Evolutionary conservation across 768 basidiomycete genomes (phyloP).

Genomic region (Agrocybe praecox): DNA sequence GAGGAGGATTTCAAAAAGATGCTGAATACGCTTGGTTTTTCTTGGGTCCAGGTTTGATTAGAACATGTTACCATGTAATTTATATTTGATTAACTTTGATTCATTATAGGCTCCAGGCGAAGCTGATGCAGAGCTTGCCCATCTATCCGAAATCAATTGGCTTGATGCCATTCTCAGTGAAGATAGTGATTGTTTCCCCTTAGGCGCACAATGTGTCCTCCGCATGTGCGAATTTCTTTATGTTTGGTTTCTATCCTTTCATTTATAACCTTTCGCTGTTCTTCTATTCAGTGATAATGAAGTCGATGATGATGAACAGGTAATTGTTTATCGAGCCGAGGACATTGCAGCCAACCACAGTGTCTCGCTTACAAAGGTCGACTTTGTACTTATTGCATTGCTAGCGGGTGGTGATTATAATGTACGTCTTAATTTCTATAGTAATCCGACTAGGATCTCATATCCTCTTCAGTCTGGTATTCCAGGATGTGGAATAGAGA

Average conservation of each 20-base stretch:
- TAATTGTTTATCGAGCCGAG: not conserved
- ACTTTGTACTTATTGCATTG: slow-evolving; percentile 5
- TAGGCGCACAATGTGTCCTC: not conserved
- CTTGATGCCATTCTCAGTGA: slow-evolving; percentile 3
- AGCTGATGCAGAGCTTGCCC: slow-evolving; percentile 3
- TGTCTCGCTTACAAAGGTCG: not conserved
- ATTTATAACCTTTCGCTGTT: not conserved
- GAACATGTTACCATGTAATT: too few species aligned
- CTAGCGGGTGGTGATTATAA: slow-evolving; percentile 3
- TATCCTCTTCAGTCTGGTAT: not conserved
- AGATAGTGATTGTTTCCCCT: not conserved
- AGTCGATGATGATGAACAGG: not conserved
- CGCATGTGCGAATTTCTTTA: slow-evolving; percentile 1
- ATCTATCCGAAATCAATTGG: not conserved
- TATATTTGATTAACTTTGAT: too few species aligned
- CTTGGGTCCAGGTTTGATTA: slow-evolving; percentile 1
- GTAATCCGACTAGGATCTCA: not conserved
- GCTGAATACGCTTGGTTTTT: not conserved
- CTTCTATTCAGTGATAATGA: not conserved
- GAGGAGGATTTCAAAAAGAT: slow-evolving; percentile 1
- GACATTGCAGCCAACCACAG: not conserved
- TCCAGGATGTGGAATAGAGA: not conserved
- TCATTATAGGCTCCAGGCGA: slow-evolving; percentile 1
- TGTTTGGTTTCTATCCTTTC: too few species aligned
- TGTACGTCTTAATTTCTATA: not conserved